Evolutionary conservation across 139 green algal genomes (phyloP).

Genomic region (Picochlorum costavermella): DNA sequence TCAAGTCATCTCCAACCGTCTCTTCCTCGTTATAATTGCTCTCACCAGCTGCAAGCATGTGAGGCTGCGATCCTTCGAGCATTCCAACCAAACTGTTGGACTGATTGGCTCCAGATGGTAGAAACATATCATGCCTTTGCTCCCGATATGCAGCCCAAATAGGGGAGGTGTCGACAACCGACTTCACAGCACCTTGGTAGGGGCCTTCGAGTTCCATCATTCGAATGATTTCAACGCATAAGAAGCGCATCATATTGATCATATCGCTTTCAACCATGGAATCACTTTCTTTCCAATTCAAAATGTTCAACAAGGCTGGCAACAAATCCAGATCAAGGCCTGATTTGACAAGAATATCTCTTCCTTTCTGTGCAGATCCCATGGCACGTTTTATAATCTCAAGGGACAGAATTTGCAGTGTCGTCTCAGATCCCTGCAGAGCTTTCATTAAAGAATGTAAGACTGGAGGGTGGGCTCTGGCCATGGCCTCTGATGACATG

Average conservation of each 20-base stretch:
- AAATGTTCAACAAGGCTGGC: slow-evolving; percentile 41
- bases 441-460: slow-evolving; percentile 38
- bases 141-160: slow-evolving; percentile 70
- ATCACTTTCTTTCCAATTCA: slow-evolving; percentile 56
- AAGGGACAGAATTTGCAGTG: slow-evolving; percentile 47
- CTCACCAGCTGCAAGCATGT: slow-evolving; percentile 11
- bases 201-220: slow-evolving; percentile 46
- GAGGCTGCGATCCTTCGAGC: slow-evolving; percentile 57
- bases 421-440: slow-evolving; percentile 7
- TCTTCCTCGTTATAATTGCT: not conserved
- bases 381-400: slow-evolving; percentile 67
- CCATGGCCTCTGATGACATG: slow-evolving; percentile 44
- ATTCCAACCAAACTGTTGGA: slow-evolving; percentile 37
- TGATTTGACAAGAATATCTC: slow-evolving; percentile 55
- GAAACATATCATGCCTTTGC: slow-evolving; percentile 79
- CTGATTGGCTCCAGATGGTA: slow-evolving; percentile 47
- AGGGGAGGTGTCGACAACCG: slow-evolving; percentile 44
- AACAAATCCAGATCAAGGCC: slow-evolving; percentile 40
- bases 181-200: slow-evolving; percentile 20
- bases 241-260: slow-evolving; percentile 48
- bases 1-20: not conserved
- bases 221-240: slow-evolving; percentile 73
- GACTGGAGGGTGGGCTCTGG: slow-evolving; percentile 27
- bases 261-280: slow-evolving; percentile 22
- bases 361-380: slow-evolving; percentile 34